Percentiles rank a stretch among this genome's conserved stretches.
Conservation (phyloP, 371 early-diverging fungal genomes). For the Encephalitozoon cuniculi region DNA sequence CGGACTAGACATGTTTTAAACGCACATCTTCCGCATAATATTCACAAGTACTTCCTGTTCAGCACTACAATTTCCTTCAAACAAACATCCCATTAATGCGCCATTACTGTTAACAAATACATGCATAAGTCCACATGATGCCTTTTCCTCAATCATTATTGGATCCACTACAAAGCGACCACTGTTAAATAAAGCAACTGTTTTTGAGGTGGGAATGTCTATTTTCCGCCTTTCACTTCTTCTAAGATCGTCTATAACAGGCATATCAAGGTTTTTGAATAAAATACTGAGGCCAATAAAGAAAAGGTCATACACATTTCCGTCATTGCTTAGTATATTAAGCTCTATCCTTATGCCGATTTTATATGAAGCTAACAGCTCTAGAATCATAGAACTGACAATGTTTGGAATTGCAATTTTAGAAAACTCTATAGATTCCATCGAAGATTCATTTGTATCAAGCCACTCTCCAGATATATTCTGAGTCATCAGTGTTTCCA, state of each 20-base stretch:
- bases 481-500: not conserved
- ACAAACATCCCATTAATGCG: not conserved
- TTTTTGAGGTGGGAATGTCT: not conserved
- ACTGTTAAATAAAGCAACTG: constrained; percentile 23
- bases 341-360: constrained; percentile 16
- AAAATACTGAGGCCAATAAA: not conserved
- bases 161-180: not conserved
- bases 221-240: not conserved
- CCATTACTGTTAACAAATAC: not conserved
- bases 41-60: not conserved
- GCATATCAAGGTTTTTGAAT: constrained; percentile 3
- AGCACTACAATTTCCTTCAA: not conserved
- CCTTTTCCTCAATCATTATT: constrained; percentile 4
- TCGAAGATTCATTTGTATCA: not conserved
- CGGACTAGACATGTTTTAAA: not conserved
- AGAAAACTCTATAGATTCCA: not conserved
- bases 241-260: constrained; percentile 8
- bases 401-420: constrained; percentile 2
- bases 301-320: constrained; percentile 15
- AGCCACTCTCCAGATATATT: not conserved
- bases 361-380: not conserved
- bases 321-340: constrained; percentile 15
- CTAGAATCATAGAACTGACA: not conserved
- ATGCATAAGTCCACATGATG: not conserved
- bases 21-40: not conserved